Evolutionary conservation across 257 asterid species (phyloP), one percentile per base, ranked within the genome.

Genomic region (Solanum sparsipilum): DNA sequence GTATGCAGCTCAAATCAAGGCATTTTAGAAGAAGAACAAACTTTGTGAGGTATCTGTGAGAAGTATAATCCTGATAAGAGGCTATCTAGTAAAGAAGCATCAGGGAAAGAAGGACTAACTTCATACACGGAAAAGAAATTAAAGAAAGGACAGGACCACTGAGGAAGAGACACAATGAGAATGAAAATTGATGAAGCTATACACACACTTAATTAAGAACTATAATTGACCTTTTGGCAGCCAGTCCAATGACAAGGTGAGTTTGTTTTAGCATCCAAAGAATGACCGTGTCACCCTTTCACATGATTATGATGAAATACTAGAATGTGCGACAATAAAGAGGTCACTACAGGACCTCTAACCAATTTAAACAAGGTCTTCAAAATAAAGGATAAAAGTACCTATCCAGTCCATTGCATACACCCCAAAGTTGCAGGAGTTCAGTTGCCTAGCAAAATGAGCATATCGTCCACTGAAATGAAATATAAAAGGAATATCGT

Each of bases 361-460:
- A 4, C 38, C 67, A 79, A 44, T 79, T 79, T 39, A 39, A 79
- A 79, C 16, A 68, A 79, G 67, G 67, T 27, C 39, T 27, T 79
- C 85, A 27, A n/a, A 79, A 44, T 29, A 16, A 29, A 79, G 35
- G 71, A 75, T 9, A 58, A 27, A 89, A 86, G 39, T 91, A 96
- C 99, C 99, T 83, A 94, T 96, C 99, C 99, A 97, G 91, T 97
- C 99, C 99, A 97, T 93, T 83, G 98, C 99, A 90, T 93, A 96
- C 87, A 96, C 99, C 87, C 98, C 98, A 86, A 92, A 96, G 89
- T 93, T 90, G 93, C 91, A 93, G 88, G 95, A 91, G 92, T 91
- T 92, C 72, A 97, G 92, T 27, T 95, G 98, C 88, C 94, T 95
- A 81, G 99, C 98, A 92, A 97, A 97, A 84, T 92, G 90, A 86